phyloP scores from a whole-genome alignment of 495 filamentous ascomycete species.

The Massariosphaeria phaeospora region DNA sequence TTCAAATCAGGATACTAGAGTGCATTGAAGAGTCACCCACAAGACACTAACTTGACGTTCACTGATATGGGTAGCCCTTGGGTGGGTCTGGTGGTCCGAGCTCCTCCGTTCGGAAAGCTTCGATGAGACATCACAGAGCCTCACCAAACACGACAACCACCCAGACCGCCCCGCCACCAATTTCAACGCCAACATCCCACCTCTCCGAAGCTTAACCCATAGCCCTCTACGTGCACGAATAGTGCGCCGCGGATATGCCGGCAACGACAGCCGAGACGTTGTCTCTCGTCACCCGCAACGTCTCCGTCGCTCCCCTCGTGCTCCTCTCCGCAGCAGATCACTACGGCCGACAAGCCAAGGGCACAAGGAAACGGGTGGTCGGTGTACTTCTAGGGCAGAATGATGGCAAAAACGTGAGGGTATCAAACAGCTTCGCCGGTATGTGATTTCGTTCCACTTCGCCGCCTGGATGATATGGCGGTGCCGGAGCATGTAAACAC shows the following conservation, averaged over 20 bases:
- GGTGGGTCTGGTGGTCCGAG: too few species aligned
- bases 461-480: background rate
- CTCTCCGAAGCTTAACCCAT: background rate
- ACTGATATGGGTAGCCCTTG: background rate
- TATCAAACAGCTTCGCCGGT: slow-evolving; percentile 99
- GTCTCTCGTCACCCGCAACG: slow-evolving; percentile 82
- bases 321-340: slow-evolving; percentile 98
- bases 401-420: slow-evolving; percentile 86
- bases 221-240: slow-evolving; percentile 17
- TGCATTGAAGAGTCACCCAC: too few species aligned
- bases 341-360: slow-evolving; percentile 89
- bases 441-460: slow-evolving; percentile 33
- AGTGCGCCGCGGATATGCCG: slow-evolving; percentile 60
- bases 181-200: background rate
- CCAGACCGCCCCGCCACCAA: slow-evolving; percentile 7
- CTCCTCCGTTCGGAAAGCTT: slow-evolving; percentile 1
- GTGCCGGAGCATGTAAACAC: slow-evolving; percentile 15
- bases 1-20: too few species aligned
- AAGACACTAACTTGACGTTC: background rate
- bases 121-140: slow-evolving; percentile 22
- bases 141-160: slow-evolving; percentile 16
- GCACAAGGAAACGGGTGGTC: slow-evolving; percentile 87
- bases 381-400: slow-evolving; percentile 95
- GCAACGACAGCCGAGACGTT: slow-evolving; percentile 92
- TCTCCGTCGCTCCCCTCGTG: slow-evolving; percentile 95